These are phyloP conservation scores for Mikania micrantha DNA, from an alignment of 129 eudicot species.

Conservation along the genomic window DNA sequence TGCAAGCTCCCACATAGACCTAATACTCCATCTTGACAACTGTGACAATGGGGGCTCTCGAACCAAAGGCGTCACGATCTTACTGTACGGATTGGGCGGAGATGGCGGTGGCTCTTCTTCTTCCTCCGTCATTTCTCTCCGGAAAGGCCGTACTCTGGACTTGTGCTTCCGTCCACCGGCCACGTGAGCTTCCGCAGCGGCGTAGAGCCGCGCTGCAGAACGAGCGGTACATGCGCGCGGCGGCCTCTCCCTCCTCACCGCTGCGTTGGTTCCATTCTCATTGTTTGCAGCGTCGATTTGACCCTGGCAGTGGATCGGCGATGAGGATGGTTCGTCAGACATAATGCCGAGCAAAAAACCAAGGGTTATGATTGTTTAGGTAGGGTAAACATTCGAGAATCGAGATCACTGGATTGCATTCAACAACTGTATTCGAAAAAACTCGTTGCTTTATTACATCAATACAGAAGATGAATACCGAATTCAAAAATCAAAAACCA, in stretches of 20 bases:
- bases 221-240: conserved; percentile 86
- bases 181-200: conserved; percentile 59
- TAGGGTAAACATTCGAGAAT: conserved; percentile 23
- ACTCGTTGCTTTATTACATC: neutral
- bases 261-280: conserved; percentile 12
- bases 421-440: conserved; percentile 8
- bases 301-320: conserved; percentile 50
- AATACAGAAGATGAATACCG: neutral
- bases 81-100: conserved; percentile 45
- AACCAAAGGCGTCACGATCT: conserved; percentile 56
- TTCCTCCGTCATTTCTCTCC: conserved; percentile 19
- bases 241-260: conserved; percentile 84
- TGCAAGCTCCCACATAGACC: conserved; percentile 96
- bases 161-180: conserved; percentile 43
- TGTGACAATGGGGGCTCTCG: conserved; percentile 61
- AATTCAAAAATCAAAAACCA: conserved; percentile 1
- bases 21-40: conserved; percentile 75
- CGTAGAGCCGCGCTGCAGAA: conserved; percentile 57
- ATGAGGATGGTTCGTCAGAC: conserved; percentile 33
- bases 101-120: conserved; percentile 36
- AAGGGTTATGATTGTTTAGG: conserved; percentile 21
- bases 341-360: conserved; percentile 21
- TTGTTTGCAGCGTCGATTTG: neutral
- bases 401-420: conserved; percentile 51
- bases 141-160: conserved; percentile 30